These are phyloP conservation scores for Irineochytrium annulatum DNA, from an alignment of 192 early-diverging fungal species.

Conservation along the genomic window DNA sequence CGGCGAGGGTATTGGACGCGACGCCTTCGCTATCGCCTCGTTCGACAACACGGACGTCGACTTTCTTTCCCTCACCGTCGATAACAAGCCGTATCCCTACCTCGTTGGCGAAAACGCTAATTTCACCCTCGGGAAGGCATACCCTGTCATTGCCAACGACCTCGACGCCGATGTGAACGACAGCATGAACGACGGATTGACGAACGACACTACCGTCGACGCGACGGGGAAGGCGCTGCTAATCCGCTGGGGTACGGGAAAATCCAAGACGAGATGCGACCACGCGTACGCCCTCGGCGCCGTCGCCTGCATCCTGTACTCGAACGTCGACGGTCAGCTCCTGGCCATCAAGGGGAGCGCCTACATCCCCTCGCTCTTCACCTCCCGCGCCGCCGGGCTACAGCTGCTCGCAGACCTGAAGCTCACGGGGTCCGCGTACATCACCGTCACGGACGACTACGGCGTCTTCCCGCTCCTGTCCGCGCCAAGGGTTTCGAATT, in stretches of 20 bases:
- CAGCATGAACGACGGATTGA: slow-evolving; percentile 16
- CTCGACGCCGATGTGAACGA: slow-evolving; percentile 24
- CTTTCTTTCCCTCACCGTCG: slow-evolving; percentile 7
- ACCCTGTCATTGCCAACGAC: slow-evolving; percentile 25
- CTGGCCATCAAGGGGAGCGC: slow-evolving; percentile 15
- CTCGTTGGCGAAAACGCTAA: neutral
- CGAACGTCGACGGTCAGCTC: slow-evolving; percentile 5
- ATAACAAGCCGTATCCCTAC: neutral
- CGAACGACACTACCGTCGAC: neutral
- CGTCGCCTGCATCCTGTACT: slow-evolving; percentile 33
- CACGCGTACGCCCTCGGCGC: slow-evolving; percentile 21
- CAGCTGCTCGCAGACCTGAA: slow-evolving; percentile 23
- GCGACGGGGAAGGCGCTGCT: slow-evolving; percentile 32
- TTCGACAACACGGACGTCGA: slow-evolving; percentile 22
- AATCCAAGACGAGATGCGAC: slow-evolving; percentile 17
- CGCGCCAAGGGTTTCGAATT: slow-evolving; percentile 63
- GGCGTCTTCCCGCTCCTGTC: slow-evolving; percentile 39
- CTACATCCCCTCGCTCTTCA: slow-evolving; percentile 11
- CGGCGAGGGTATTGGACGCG: neutral
- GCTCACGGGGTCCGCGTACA: slow-evolving; percentile 18
- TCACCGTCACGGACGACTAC: slow-evolving; percentile 46
- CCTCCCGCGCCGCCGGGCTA: slow-evolving; percentile 7
- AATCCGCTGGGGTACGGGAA: slow-evolving; percentile 22
- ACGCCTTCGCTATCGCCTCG: slow-evolving; percentile 19
- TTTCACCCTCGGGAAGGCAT: neutral